Base-by-base conservation (phyloP, 2,329 filamentous ascomycete species). In the Stachybotrys elegans region DNA sequence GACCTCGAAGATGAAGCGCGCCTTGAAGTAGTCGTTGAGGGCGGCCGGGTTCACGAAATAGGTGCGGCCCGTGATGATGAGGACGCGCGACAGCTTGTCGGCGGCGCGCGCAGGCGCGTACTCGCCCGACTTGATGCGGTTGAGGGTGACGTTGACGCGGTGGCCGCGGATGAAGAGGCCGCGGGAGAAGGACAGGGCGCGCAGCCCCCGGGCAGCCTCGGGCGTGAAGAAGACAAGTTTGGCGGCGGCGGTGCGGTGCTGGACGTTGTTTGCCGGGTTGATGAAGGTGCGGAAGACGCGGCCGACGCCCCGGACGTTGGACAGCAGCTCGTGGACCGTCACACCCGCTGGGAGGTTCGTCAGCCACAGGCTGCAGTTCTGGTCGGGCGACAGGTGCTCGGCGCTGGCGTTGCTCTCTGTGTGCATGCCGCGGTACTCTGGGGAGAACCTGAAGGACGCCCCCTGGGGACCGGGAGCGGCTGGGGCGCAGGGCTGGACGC, bases 301-400 rank as follows among this genome's bases (percentile, higher is more conserved):
- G 3, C 77, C 77, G 22, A 71, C 60, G 47, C 63, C 53, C 11
- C 67, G 64, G 35, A 80, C 68, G 3, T 61, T 49, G 2, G 52
- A 45, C 2, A 80, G 67, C 1, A 80, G 70, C 50, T 70, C 62
- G 21, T 57, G 50, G 32, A 70, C 63, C 2, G 61, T 68, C 34
- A 73, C 57, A 42, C 63, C 48, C 0, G 69, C 61, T 0, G 76
- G 72, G 0, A 81, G 65, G 40, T 75, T 72, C 2, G 70, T 74
- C 21, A 81, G 50, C 69, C 75, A 80, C 1, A 80, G 59, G 1
- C 73, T 67, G 23, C 74, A 76, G 56, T 77, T 79, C 23, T 67
- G 43, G 11, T 61, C 57, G 1, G 57, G 43, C 0, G 47, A 8
- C 5, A 68, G 57, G 20, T 58, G 43, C 12, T 61, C 52, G 3